A percentile compares a stretch with the other conserved stretches of the same genome.
phyloP scores from a whole-genome alignment of 345 rosid species.

The Melastoma malabathricum region DNA sequence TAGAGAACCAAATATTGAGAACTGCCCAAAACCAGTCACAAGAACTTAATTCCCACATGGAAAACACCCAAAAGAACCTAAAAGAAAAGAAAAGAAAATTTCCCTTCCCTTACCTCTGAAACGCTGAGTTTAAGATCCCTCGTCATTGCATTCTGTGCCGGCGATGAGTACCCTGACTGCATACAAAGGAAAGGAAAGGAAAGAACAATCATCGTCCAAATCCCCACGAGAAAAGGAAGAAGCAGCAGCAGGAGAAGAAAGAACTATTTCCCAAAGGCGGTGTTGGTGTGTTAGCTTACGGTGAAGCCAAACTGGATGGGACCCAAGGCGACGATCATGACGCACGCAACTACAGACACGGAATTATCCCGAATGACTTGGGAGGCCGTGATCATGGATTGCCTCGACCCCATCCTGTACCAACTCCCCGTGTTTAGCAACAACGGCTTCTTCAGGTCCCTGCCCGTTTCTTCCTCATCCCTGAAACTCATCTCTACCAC shows the following conservation, averaged over 20 bases:
- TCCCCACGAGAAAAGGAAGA: neutral
- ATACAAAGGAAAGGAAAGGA: neutral
- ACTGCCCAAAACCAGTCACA: constrained; percentile 16
- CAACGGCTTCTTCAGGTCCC: constrained; percentile 44
- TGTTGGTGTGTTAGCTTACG: constrained; percentile 9
- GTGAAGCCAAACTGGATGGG: constrained; percentile 74
- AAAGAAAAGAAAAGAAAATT: neutral
- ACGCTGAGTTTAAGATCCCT: constrained; percentile 37
- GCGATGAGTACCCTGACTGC: constrained; percentile 63
- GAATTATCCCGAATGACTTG: constrained; percentile 41
- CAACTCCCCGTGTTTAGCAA: constrained; percentile 49
- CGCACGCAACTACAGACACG: constrained; percentile 55
- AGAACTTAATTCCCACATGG: no score
- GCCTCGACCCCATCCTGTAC: constrained; percentile 51
- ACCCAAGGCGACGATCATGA: constrained; percentile 54
- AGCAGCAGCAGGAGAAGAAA: neutral
- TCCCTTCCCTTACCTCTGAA: constrained; percentile 30
- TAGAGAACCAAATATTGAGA: constrained; percentile 54
- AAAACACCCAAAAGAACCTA: neutral
- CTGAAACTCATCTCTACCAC: constrained; percentile 33
- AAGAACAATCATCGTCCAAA: neutral
- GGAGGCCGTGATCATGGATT: constrained; percentile 24
- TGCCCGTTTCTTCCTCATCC: constrained; percentile 38
- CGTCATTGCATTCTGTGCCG: constrained; percentile 41
- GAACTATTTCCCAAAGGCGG: no score